phyloP scores from a whole-genome alignment of 306 rosid genomes.

The Cajanus cajan region DNA sequence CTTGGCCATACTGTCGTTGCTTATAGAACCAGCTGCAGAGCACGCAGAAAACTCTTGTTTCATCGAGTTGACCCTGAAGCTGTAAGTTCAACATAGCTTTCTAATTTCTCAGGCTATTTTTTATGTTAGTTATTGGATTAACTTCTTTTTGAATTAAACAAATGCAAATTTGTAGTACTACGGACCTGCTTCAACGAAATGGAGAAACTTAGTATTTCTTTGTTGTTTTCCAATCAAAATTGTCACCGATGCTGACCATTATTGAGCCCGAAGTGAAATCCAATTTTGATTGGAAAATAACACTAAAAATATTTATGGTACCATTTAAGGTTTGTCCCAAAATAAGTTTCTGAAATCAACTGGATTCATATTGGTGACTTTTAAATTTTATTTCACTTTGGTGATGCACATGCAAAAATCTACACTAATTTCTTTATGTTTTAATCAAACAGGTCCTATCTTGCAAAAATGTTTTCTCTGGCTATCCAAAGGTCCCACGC shows the following conservation, averaged over 20 bases:
- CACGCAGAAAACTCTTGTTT: constrained; percentile 80
- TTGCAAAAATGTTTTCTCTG: constrained; percentile 81
- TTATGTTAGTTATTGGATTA: constrained; percentile 10
- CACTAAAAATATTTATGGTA: not conserved
- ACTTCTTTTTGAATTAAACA: not conserved
- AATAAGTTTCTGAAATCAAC: not conserved
- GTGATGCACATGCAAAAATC: not conserved
- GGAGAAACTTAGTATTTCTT: not conserved
- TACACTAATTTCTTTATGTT: not conserved
- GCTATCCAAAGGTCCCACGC: constrained; percentile 86
- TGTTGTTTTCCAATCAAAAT: not conserved
- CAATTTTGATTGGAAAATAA: not conserved
- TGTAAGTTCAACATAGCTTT: constrained; percentile 47
- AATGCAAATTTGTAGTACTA: not conserved
- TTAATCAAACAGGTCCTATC: constrained; percentile 66
- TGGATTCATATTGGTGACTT: not conserved
- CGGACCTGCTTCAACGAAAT: not conserved
- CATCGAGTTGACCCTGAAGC: constrained; percentile 92
- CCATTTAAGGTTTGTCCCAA: not conserved
- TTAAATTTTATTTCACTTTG: not conserved
- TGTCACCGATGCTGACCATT: not conserved
- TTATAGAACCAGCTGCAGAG: constrained; percentile 94
- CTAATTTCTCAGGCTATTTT: not conserved
- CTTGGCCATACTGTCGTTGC: constrained; percentile 95
- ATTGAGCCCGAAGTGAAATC: not conserved